Base-by-base conservation (phyloP, 768 basidiomycete species). In the Lyophyllum shimeji region DNA sequence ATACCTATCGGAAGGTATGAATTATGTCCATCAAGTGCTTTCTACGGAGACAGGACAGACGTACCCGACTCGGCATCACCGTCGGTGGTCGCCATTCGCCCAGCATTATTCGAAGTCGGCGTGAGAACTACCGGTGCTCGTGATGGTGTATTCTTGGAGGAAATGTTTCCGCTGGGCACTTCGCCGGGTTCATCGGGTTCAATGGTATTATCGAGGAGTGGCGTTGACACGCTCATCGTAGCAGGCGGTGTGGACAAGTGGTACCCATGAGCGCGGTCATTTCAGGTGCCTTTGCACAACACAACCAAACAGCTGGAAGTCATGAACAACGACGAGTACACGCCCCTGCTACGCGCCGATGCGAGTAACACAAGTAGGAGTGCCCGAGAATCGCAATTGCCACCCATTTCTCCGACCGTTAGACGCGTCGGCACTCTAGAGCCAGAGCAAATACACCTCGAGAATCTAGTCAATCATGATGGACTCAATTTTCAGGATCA, bases 151-250 rank as follows among this genome's bases (percentile, higher is more conserved):
- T 52, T 74, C 67, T 44, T 65, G 39, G 51, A 65, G 48, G 63
- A 61, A 40, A 73, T 77, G 56, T 71, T 74, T n/a, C 73, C 72
- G 37, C 71, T 63, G 34, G 65, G 72, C 37, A 58, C 63, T 15
- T 66, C 74, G 31, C 70, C 67, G 50, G 74, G 76, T 42, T 93
- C 93, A 70, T 96, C 94, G 27, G 94, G 85, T 69, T 95, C 94
- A 53, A 96, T 96, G 31, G 89, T 90, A 56, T 87, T 90, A 56
- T 87, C 80, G 45, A 93, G 76, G 48, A 93, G 74, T 20, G 90
- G 88, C 27, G 84, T 79, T 25, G 79, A 73, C 50, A 74, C 76
- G 71, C 80, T 84, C 86, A 72, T 68, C 45, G 63, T 61, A 29
- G 55, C 39, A 42, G 45, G 60, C 29, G 23, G 39, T 44, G 40